phyloP scores from a whole-genome alignment of 176 grass and related monocot species.

The Eremochloa ophiuroides region DNA sequence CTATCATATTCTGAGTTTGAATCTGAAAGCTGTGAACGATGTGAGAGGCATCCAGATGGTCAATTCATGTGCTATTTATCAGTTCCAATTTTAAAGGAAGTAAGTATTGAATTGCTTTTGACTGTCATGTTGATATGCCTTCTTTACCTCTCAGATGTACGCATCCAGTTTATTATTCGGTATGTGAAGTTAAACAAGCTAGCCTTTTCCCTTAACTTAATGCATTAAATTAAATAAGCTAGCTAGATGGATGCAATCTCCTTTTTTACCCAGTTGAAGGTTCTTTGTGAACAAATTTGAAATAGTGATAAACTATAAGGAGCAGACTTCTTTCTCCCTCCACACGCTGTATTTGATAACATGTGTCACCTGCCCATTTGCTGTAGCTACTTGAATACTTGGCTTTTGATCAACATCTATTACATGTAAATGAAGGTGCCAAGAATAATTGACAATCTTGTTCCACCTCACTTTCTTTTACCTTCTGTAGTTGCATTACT shows the following conservation, averaged over 20 bases:
- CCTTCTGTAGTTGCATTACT: constrained; percentile 9
- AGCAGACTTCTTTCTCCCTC: constrained; percentile 5
- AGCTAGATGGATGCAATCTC: constrained; percentile 1
- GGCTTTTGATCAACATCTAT: not conserved
- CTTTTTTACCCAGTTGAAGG: constrained; percentile 3
- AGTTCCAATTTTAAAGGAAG: constrained; percentile 84
- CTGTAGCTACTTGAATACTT: not conserved
- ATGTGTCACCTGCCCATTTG: not conserved
- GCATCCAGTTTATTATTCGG: not conserved
- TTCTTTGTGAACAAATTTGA: not conserved
- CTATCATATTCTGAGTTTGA: constrained; percentile 80
- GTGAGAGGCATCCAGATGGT: constrained; percentile 86
- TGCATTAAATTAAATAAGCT: not conserved
- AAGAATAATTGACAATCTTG: not conserved
- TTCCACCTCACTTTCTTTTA: not conserved
- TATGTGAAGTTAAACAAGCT: not conserved
- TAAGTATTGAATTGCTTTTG: constrained; percentile 44
- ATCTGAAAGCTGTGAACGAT: constrained; percentile 65
- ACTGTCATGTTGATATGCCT: constrained; percentile 1
- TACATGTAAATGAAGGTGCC: constrained; percentile 2
- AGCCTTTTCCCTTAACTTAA: not conserved
- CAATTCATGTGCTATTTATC: constrained; percentile 92
- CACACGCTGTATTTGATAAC: not conserved
- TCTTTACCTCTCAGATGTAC: constrained; percentile 7
- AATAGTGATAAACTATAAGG: constrained; percentile 5